Evolutionary conservation across 371 early-diverging fungal species (phyloP).

Genomic region (Umbelopsis sp.): DNA sequence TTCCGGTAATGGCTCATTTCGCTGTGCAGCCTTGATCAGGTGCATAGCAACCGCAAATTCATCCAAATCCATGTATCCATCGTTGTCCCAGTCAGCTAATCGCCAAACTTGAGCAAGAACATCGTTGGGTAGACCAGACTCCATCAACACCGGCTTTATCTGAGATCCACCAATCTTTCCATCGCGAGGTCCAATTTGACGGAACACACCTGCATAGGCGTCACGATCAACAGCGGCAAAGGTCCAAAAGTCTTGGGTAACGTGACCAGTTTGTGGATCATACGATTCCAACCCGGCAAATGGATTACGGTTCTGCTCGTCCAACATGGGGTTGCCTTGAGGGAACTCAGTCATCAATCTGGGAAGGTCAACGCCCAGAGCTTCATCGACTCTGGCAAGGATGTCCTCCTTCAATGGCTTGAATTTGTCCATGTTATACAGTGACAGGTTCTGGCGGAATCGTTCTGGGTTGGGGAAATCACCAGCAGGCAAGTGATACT

Average conservation of each 20-base stretch:
- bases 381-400: conserved; percentile 61
- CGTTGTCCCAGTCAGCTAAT: conserved; percentile 69
- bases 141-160: conserved; percentile 62
- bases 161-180: conserved; percentile 64
- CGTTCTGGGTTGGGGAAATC: conserved; percentile 67
- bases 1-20: conserved; percentile 59
- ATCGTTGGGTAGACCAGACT: conserved; percentile 61
- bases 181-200: conserved; percentile 57
- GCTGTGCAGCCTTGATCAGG: conserved; percentile 53
- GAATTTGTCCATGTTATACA: conserved; percentile 74
- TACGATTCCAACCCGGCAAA: conserved; percentile 53
- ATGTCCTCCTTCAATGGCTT: conserved; percentile 66
- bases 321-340: conserved; percentile 50
- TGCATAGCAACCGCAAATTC: conserved; percentile 77
- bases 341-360: conserved; percentile 70
- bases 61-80: conserved; percentile 73
- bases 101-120: conserved; percentile 71
- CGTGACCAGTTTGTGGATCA: background rate
- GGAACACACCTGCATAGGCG: conserved; percentile 49
- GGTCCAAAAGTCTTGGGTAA: conserved; percentile 42
- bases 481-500: conserved; percentile 62
- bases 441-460: conserved; percentile 57
- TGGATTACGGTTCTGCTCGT: conserved; percentile 54
- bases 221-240: conserved; percentile 59
- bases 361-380: conserved; percentile 64